These are phyloP conservation scores for Lavandula angustifolia DNA, from an alignment of 257 asterid genomes.

Conservation along the genomic window DNA sequence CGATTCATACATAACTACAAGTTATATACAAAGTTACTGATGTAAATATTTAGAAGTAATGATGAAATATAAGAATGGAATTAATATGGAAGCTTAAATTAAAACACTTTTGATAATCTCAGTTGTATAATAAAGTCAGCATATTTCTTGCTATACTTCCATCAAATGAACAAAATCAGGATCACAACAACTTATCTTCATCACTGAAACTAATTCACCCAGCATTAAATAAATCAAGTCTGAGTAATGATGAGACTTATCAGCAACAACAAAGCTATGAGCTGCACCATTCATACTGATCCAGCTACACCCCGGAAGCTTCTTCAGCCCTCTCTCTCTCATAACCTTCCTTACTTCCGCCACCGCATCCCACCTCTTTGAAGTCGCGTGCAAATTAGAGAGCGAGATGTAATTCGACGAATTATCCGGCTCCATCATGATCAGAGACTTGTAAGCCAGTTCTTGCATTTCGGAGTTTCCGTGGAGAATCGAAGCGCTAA, in stretches of 20 bases:
- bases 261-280: constrained; percentile 57
- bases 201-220: constrained; percentile 47
- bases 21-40: too few species aligned
- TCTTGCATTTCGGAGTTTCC: constrained; percentile 55
- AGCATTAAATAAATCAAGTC: constrained; percentile 46
- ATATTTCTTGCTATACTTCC: constrained; percentile 27
- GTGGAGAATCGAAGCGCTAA: constrained; percentile 49
- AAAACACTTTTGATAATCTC: too few species aligned
- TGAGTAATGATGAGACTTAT: constrained; percentile 53
- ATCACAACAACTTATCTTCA: constrained; percentile 42
- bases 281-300: constrained; percentile 50
- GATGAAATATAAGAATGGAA: too few species aligned
- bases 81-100: too few species aligned
- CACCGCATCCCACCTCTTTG: constrained; percentile 61
- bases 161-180: constrained; percentile 41
- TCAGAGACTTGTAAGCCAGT: constrained; percentile 53
- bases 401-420: constrained; percentile 65
- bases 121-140: too few species aligned
- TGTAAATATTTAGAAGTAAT: too few species aligned
- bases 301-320: constrained; percentile 72
- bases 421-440: constrained; percentile 58
- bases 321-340: constrained; percentile 60
- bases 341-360: constrained; percentile 57
- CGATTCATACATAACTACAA: too few species aligned
- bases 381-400: constrained; percentile 61